These are phyloP conservation scores for Dipteronia dyeriana DNA, from an alignment of 345 rosid species.

Conservation along the genomic window DNA sequence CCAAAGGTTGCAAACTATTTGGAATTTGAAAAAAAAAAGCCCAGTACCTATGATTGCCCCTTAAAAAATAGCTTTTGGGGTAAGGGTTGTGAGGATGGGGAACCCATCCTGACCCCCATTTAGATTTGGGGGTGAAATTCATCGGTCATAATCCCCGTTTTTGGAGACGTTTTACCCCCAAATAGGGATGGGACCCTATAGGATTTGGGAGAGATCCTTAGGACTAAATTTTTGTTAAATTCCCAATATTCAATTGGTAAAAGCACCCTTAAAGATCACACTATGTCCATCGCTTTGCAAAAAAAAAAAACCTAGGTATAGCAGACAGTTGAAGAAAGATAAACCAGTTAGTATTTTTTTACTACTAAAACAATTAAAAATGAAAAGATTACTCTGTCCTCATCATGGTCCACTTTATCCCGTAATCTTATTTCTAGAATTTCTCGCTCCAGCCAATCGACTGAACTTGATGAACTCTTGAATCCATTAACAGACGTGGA, in stretches of 20 bases:
- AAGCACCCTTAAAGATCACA: conserved; percentile 16
- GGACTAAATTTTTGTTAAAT: too few species aligned
- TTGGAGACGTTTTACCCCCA: too few species aligned
- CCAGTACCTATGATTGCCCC: too few species aligned
- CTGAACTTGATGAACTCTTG: conserved; percentile 89
- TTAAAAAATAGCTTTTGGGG: too few species aligned
- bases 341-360: not conserved
- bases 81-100: too few species aligned
- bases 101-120: too few species aligned
- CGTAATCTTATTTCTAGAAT: conserved; percentile 91
- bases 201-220: too few species aligned
- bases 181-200: too few species aligned
- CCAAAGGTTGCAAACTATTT: too few species aligned
- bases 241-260: not conserved
- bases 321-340: not conserved
- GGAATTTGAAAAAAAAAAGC: too few species aligned
- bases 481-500: conserved; percentile 84
- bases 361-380: conserved; percentile 7
- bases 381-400: conserved; percentile 68
- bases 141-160: too few species aligned
- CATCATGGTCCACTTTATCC: conserved; percentile 79
- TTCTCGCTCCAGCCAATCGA: conserved; percentile 95
- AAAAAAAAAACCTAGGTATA: not conserved
- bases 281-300: conserved; percentile 2
- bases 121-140: too few species aligned